phyloP scores from a whole-genome alignment of 1,284 basidiomycete genomes.

The Pholiota adiposa region DNA sequence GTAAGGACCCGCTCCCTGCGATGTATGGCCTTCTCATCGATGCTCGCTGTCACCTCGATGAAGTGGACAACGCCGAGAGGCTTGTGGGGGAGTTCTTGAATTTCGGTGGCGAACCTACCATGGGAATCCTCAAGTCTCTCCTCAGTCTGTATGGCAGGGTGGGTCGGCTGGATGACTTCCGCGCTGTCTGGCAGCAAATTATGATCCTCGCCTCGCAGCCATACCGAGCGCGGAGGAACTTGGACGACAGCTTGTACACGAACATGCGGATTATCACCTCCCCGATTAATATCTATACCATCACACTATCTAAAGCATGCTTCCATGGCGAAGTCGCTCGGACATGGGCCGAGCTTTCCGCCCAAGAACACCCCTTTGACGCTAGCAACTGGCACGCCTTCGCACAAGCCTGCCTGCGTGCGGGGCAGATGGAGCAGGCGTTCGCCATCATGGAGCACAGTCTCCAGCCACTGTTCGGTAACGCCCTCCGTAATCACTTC shows the following conservation, averaged over 20 bases:
- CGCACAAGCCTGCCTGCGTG: conserved; percentile 74
- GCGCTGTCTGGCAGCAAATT: conserved; percentile 75
- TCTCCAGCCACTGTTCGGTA: conserved; percentile 58
- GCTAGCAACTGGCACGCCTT: conserved; percentile 95
- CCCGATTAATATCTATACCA: conserved; percentile 87
- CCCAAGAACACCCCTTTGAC: conserved; percentile 83
- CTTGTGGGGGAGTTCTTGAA: conserved; percentile 62
- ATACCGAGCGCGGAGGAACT: conserved; percentile 30
- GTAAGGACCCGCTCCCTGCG: conserved; percentile 45
- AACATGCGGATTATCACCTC: conserved; percentile 43
- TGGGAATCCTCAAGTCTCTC: conserved; percentile 69
- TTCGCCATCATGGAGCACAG: conserved; percentile 86
- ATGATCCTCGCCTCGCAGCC: conserved; percentile 49
- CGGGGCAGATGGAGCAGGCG: conserved; percentile 80
- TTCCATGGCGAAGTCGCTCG: conserved; percentile 65
- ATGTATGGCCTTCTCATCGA: conserved; percentile 73
- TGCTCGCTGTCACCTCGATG: conserved; percentile 52
- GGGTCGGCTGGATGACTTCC: conserved; percentile 60
- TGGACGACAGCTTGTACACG: conserved; percentile 5
- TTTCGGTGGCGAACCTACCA: conserved; percentile 56
- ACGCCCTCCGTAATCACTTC: conserved; percentile 48
- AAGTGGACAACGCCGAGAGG: conserved; percentile 60
- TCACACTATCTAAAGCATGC: conserved; percentile 72
- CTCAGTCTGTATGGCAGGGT: conserved; percentile 78
- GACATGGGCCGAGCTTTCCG: conserved; percentile 71